Evolutionary conservation across 2,329 filamentous ascomycete genomes (phyloP), one percentile per base, ranked within the genome.

Genomic region (Xylariomycetidae sp.): DNA sequence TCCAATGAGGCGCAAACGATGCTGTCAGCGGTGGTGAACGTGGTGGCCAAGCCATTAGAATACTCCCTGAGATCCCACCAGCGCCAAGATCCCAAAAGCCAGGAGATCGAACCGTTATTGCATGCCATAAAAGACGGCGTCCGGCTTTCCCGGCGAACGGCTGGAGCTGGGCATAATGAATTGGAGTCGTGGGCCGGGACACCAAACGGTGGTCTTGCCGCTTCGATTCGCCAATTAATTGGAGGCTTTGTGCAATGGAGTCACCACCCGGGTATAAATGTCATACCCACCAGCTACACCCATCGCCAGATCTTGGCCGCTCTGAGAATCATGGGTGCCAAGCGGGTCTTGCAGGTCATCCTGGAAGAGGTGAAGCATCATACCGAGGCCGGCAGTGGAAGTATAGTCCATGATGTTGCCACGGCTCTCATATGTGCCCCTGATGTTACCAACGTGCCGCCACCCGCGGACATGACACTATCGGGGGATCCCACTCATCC

Each of bases 1-100:
- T 85, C 84, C 0, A 74, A 74, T 20, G 85, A 90, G 51, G 83
- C 85, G 9, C 74, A 69, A 33, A 68, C 73, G 4, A 85, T 87
- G 77, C 74, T 88, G 33, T 69, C 73, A 4, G 78, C 81, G 0
- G 81, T 89, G 11, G 68, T 88, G 22, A 82, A 78, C 22, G 80
- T 87, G 25, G 72, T 87, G 2, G 82, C 83, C 2, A 79, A 77
- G 38, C 78, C 79, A 1, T 61, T 89, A 3, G 80, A 85, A 47
- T 73, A 78, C 39, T 76, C 78, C 2, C 69, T 90, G 11, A 72
- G 78, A 17, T 75, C 73, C 11, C 74, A 86, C 33, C 80, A 85
- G 48, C 72, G 74, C 16, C 74, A 76, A 18, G 74, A 85, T 27
- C 81, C 84, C 0, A 72, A 72, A 31, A 80, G 79, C 31, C 77